phyloP scores from a whole-genome alignment of 345 rosid genomes.

The Citrus mangshanensis region DNA sequence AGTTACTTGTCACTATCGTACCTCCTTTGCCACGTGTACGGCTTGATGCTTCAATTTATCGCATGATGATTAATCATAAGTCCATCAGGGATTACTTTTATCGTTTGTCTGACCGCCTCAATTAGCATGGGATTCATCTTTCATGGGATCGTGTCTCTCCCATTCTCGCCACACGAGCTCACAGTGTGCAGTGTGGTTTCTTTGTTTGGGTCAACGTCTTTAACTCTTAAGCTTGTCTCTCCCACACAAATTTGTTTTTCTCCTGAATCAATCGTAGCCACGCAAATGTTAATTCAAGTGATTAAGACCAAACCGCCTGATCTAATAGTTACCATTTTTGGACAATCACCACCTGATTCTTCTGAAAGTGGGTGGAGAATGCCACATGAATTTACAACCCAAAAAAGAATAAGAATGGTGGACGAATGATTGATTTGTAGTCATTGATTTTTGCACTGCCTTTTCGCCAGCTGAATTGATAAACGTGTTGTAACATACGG shows the following conservation, averaged over 20 bases:
- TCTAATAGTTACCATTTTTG: background rate
- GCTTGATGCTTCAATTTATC: background rate
- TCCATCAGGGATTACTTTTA: too few species aligned
- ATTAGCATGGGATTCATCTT: background rate
- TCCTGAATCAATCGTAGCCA: background rate
- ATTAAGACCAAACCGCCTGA: slow-evolving; percentile 17
- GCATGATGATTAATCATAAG: background rate
- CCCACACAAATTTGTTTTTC: too few species aligned
- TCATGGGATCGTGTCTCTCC: background rate
- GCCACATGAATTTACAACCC: too few species aligned
- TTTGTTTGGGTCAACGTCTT: too few species aligned
- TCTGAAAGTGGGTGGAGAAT: background rate
- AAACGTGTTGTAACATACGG: too few species aligned
- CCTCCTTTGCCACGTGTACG: slow-evolving; percentile 27
- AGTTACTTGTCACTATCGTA: slow-evolving; percentile 19
- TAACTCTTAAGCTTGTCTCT: too few species aligned
- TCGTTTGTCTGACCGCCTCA: background rate
- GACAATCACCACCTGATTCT: background rate
- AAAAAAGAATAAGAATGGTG: too few species aligned
- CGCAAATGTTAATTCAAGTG: slow-evolving; percentile 1
- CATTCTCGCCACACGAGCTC: background rate
- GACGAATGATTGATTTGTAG: background rate
- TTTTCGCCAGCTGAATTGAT: too few species aligned
- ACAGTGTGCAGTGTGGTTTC: too few species aligned
- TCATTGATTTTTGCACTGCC: too few species aligned